Conservation (phyloP, 2,329 filamentous ascomycete genomes). For the Verticillium nubilum region DNA sequence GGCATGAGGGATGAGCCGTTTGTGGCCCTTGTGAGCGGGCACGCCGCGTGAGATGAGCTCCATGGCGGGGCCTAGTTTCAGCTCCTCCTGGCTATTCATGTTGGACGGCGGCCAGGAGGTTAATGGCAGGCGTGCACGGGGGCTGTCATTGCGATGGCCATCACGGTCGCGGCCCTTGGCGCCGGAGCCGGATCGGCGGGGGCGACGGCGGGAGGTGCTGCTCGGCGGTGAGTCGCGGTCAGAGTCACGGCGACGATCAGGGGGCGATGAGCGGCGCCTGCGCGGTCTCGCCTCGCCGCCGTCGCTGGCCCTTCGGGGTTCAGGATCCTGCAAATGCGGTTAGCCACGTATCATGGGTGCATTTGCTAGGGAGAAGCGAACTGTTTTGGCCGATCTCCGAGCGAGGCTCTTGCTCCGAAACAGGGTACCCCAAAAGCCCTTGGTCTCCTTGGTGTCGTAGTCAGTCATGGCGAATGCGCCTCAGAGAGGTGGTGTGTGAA, state of each 20-base stretch:
- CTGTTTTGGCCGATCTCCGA: conserved; percentile 27
- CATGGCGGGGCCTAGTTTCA: conserved; percentile 48
- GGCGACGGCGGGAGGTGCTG: conserved; percentile 10
- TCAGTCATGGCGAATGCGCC: conserved; percentile 23
- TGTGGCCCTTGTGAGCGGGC: conserved; percentile 50
- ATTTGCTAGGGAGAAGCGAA: conserved; percentile 11
- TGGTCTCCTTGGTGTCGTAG: conserved; percentile 30
- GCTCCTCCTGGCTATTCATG: conserved; percentile 40
- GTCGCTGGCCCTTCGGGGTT: conserved; percentile 24
- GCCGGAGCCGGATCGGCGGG: conserved; percentile 29
- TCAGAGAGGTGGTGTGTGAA: neutral
- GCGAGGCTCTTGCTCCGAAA: conserved; percentile 42
- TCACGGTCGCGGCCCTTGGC: conserved; percentile 29
- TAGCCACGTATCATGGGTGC: neutral
- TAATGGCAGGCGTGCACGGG: conserved; percentile 28
- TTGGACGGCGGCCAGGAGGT: conserved; percentile 54
- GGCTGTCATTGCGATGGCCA: conserved; percentile 15
- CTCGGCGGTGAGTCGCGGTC: neutral
- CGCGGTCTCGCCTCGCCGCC: conserved; percentile 24
- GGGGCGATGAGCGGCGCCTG: conserved; percentile 15
- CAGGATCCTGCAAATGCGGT: neutral
- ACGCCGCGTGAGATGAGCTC: conserved; percentile 54
- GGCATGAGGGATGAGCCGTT: conserved; percentile 46
- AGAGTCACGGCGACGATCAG: conserved; percentile 1
- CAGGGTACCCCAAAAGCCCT: conserved; percentile 41